Evolutionary conservation across 2,329 filamentous ascomycete species (phyloP), one percentile per base, ranked within the genome.

Genomic region (Cladophialophora carrionii): DNA sequence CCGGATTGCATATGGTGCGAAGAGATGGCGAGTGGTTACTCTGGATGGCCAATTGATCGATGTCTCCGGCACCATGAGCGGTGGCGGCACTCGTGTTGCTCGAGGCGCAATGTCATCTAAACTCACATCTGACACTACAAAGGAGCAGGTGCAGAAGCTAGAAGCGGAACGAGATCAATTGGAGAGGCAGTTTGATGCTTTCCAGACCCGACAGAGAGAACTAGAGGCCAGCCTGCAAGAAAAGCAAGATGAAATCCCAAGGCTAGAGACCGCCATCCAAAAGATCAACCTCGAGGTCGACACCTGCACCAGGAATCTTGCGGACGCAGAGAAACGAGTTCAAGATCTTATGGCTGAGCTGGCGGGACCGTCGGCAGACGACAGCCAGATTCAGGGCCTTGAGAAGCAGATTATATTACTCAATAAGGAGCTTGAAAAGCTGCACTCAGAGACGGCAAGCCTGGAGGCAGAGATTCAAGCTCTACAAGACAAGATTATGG

Each of bases 41-140:
- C 85, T 99, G 1, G 92, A 93, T 66, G 95, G 95, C 56, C 93
- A 97, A 77, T 84, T 99, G 59, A 98, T 99, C 71, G 95, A 99
- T 80, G 96, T 96, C 76, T 97, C 94, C 0, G 95, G 95, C 83
- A 98, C 95, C 41, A 98, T 99, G 95, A 96, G 91, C 64, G 95
- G 95, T 82, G 95, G 95, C 83, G 95, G 95, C 63, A 94, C 87
- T 53, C 90, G 91, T 17, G 91, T 95, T 63, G 93, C 94, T 72
- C 92, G 89, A 74, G 96, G 96, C 0, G 87, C 92, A 63, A 99
- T 99, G 96, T 98, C 94, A 0, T 96, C 93, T 10, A 98, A 96
- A 78, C 87, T 96, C 53, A 88, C 90, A n/a, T 86, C 91, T 1
- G 92, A 96, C 64, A 90, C 90, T 17, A 90, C 88, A 58, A 93